phyloP scores from a whole-genome alignment of 192 early-diverging fungal genomes.

The Ramicandelaber brevisporus region DNA sequence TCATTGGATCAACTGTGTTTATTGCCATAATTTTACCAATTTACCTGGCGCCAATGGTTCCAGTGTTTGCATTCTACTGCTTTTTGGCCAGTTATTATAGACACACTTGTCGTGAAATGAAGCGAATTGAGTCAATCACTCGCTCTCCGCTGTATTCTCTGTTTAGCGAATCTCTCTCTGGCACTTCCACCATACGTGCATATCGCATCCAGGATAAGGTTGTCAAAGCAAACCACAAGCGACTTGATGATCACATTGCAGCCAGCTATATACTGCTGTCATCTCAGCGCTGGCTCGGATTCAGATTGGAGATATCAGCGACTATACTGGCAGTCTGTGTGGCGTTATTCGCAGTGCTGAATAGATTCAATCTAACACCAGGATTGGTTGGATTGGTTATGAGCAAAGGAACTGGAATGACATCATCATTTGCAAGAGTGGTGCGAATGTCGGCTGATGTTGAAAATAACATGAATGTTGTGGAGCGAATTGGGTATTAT shows the following conservation, averaged over 20 bases:
- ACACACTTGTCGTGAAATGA: constrained; percentile 57
- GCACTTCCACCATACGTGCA: constrained; percentile 69
- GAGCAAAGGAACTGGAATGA: constrained; percentile 15
- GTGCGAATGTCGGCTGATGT: constrained; percentile 69
- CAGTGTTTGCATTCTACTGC: constrained; percentile 52
- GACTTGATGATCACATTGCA: constrained; percentile 45
- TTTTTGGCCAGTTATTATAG: constrained; percentile 48
- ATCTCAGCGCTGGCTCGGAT: constrained; percentile 45
- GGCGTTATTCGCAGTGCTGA: constrained; percentile 18
- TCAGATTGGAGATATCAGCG: constrained; percentile 65
- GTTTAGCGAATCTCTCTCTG: constrained; percentile 52
- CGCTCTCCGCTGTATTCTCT: constrained; percentile 64
- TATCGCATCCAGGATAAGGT: constrained; percentile 60
- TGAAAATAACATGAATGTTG: constrained; percentile 31
- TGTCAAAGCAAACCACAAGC: constrained; percentile 28
- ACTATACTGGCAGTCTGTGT: constrained; percentile 41
- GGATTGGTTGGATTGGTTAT: constrained; percentile 13
- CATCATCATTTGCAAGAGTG: constrained; percentile 16
- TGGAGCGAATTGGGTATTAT: constrained; percentile 22
- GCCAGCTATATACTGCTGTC: constrained; percentile 49
- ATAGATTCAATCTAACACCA: constrained; percentile 12
- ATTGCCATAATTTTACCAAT: constrained; percentile 26
- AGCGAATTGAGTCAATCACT: constrained; percentile 64
- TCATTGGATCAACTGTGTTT: constrained; percentile 12
- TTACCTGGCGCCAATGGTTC: constrained; percentile 44